phyloP scores from a whole-genome alignment of 1,284 basidiomycete genomes.

The Trametes versicolor region DNA sequence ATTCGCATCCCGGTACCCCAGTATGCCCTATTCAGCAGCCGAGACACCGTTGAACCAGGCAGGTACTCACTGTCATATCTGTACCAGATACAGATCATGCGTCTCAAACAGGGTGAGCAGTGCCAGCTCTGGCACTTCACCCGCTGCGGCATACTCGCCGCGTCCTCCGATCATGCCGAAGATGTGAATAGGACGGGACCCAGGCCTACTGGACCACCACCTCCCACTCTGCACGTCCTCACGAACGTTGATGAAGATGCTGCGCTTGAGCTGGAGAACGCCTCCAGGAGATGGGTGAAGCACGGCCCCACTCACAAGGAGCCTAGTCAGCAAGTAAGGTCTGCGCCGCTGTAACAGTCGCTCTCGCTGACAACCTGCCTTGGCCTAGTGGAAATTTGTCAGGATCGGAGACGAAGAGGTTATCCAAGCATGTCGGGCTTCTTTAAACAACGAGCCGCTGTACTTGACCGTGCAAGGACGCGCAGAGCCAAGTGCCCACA shows the following conservation, averaged over 20 bases:
- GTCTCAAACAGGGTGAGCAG: not conserved
- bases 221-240: too few relatives aligned
- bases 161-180: not conserved
- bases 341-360: too few relatives aligned
- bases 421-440: not conserved
- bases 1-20: not conserved
- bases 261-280: not conserved
- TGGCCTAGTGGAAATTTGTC: not conserved
- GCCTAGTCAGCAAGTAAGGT: too few relatives aligned
- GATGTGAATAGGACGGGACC: not conserved
- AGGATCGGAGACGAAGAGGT: not conserved
- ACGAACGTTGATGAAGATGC: not conserved
- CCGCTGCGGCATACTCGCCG: not conserved
- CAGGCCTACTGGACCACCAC: too few relatives aligned
- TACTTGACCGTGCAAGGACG: slow-evolving; percentile 3
- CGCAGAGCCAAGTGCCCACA: not conserved
- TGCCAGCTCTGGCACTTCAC: not conserved
- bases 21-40: too few relatives aligned
- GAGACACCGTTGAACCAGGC: too few relatives aligned
- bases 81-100: not conserved
- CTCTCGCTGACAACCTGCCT: too few relatives aligned
- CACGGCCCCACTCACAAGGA: not conserved
- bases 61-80: too few relatives aligned
- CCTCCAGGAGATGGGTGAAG: not conserved
- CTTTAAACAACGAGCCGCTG: not conserved